A percentile compares a stretch with the other conserved stretches of the same genome.
Conservation (phyloP, 345 rosid genomes). For the Linum trigynum region DNA sequence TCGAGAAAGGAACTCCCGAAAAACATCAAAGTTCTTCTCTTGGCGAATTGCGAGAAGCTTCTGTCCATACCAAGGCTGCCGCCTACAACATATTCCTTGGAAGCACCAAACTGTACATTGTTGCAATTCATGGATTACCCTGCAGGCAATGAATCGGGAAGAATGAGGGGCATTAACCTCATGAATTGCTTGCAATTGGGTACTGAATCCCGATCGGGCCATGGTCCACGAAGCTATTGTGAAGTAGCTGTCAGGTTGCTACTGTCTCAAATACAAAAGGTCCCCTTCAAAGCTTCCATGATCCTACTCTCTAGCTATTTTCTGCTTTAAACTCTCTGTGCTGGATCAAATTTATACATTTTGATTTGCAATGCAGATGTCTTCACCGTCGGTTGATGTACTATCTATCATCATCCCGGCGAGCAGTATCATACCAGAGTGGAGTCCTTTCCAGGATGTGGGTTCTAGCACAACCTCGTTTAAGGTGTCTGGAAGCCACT, state of each 20-base stretch:
- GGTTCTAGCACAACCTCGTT: not conserved
- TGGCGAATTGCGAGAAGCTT: conserved; percentile 11
- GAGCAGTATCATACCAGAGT: not conserved
- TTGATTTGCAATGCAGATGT: not conserved
- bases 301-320: not conserved
- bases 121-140: not conserved
- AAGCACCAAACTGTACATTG: not conserved
- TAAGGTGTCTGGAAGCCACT: not conserved
- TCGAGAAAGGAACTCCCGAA: conserved; percentile 1
- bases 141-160: not conserved
- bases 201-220: no score
- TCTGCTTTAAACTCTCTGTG: not conserved
- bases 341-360: not conserved
- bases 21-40: not conserved
- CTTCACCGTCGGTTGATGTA: not conserved
- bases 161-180: not conserved
- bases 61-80: conserved; percentile 14
- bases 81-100: not conserved
- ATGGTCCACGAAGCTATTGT: no score
- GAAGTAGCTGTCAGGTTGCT: not conserved
- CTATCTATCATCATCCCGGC: not conserved
- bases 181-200: not conserved
- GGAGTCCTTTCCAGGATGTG: not conserved
- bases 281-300: not conserved
- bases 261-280: not conserved